Evolutionary conservation across 495 filamentous ascomycete genomes (phyloP).

Genomic region (Podospora bellae-mahoneyi): DNA sequence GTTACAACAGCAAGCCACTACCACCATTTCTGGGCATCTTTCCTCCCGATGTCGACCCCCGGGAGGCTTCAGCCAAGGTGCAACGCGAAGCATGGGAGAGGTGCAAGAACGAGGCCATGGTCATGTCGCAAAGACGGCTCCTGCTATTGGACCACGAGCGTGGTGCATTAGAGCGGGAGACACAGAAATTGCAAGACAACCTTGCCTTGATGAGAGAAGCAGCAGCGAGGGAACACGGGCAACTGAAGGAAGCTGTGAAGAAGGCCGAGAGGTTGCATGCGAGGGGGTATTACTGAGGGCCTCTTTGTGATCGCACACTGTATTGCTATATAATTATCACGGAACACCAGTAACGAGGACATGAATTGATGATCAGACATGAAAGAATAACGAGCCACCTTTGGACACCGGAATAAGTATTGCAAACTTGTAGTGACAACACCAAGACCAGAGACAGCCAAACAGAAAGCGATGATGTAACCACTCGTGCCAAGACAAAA

Average conservation of each 20-base stretch:
- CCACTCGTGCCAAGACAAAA: not conserved
- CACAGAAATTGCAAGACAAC: slow-evolving; percentile 24
- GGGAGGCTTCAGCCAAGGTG: slow-evolving; percentile 26
- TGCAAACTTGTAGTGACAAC: not conserved
- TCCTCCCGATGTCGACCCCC: slow-evolving; percentile 20
- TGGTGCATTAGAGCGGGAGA: slow-evolving; percentile 27
- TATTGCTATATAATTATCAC: too few species aligned
- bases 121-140: slow-evolving; percentile 28
- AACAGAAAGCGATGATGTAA: not conserved
- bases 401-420: too few species aligned
- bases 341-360: not conserved
- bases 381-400: too few species aligned
- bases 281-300: not conserved
- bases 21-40: slow-evolving; percentile 11
- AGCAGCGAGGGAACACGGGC: slow-evolving; percentile 6
- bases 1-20: not conserved
- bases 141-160: slow-evolving; percentile 27
- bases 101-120: slow-evolving; percentile 25
- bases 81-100: slow-evolving; percentile 28
- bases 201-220: slow-evolving; percentile 22
- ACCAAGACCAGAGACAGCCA: too few species aligned
- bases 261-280: slow-evolving; percentile 17
- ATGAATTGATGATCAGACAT: not conserved
- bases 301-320: too few species aligned
- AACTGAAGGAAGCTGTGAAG: slow-evolving; percentile 17